Base-by-base conservation (phyloP, 805 yeast genomes). In the Myxozyma mucilagina region DNA sequence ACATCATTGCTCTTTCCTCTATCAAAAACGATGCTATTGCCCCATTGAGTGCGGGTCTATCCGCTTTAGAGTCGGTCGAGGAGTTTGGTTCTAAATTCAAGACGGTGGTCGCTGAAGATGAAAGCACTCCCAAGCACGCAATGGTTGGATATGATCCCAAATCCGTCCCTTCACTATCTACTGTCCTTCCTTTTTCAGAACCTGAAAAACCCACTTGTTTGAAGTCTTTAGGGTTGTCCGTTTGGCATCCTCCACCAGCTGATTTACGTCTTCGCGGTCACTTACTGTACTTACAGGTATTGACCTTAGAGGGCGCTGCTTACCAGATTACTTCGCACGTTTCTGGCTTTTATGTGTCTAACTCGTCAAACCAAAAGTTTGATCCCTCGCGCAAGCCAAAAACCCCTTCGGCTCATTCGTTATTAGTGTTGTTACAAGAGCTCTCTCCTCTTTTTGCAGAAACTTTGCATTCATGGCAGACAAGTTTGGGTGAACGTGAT, bases 191-290 rank as follows among this genome's bases (percentile, higher is more conserved):
- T 18, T 41, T 42, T 11, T 20, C 60, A 3, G 63, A 50, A 11
- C 53, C 52, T 9, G 34, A 47, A 10, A 67, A 44, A 16, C 65
- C 63, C 10, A 43, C 18, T 16, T 51, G 54, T n/a, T 77, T 83
- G 16, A 79, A 80, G 56, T 87, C 93, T 8, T 75, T 94, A 63
- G 82, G 79, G 56, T 72, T 90, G 53, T 89, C 97, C 13, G 82
- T 84, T 56, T 93, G 97, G 94, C 86, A 89, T 66, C 97, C 97
- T 3, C 90, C 90, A 13, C 87, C 93, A 35, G 78, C 86, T 16
- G 75, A 78, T 54, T 83, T 81, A 71, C 82, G 78, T 67, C 66
- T 80, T 50, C 82, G 80, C 71, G 98, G 98, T 31, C 96, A 92
- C 70, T 78, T 92, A 68, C 78, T 87, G 60, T 93, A 93, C 74